Evolutionary conservation across 768 basidiomycete species (phyloP).

Genomic region (Holtermannia corniformis): DNA sequence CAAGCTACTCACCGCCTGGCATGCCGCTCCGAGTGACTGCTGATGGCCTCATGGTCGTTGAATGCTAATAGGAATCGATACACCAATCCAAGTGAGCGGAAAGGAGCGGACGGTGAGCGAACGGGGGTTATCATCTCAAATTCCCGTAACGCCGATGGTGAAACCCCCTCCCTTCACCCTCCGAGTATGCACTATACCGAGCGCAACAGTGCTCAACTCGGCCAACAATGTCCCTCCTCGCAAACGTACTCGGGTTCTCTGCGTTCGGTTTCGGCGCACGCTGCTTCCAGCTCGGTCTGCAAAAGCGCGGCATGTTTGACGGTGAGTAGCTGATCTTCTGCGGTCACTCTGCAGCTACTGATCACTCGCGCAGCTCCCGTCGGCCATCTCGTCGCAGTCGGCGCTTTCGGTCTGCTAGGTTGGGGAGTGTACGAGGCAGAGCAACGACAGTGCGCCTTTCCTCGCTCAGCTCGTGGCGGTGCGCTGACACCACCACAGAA

Average conservation of each 20-base stretch:
- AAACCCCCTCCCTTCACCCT: not conserved
- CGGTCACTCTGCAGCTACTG: constrained; percentile 31
- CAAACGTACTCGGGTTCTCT: constrained; percentile 69
- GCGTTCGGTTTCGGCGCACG: constrained; percentile 79
- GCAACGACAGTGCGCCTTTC: constrained; percentile 32
- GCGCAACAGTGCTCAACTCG: constrained; percentile 46
- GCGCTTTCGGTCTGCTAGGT: constrained; percentile 30
- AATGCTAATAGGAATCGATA: constrained; percentile 4
- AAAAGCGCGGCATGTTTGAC: constrained; percentile 64
- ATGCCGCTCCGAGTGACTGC: constrained; percentile 51
- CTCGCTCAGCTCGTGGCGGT: not conserved
- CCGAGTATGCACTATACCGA: not conserved
- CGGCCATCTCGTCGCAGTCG: constrained; percentile 23
- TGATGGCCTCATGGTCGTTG: constrained; percentile 46
- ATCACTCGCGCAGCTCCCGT: constrained; percentile 24
- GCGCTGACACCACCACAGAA: not conserved
- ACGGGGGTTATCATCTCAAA: constrained; percentile 6
- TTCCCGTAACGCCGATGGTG: not conserved
- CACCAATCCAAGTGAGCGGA: not conserved
- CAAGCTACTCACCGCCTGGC: constrained; percentile 62
- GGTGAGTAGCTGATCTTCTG: no score
- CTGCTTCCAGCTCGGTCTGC: constrained; percentile 77
- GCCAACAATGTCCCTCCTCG: constrained; percentile 65
- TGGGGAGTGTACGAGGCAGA: constrained; percentile 36
- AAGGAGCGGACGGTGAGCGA: not conserved